Conservation (phyloP, 2,329 filamentous ascomycete species). For the Fusarium heterosporum region DNA sequence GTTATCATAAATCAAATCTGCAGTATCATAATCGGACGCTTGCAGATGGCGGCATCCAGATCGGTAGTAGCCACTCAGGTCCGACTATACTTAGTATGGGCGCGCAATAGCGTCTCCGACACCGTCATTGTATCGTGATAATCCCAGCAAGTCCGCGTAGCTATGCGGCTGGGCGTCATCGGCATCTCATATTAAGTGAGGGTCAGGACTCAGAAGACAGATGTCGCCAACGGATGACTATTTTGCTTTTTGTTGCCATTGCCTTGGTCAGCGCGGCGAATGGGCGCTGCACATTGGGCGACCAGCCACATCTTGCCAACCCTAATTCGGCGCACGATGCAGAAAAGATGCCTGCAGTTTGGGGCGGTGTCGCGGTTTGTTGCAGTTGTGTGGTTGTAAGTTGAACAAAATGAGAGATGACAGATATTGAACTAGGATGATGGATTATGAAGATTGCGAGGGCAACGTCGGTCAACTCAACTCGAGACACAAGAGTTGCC, state of each 20-base stretch:
- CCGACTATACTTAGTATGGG: constrained; percentile 17
- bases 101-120: constrained; percentile 15
- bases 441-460: constrained; percentile 14
- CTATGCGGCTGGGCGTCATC: constrained; percentile 36
- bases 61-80: constrained; percentile 21
- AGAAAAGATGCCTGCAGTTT: constrained; percentile 33
- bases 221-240: constrained; percentile 27
- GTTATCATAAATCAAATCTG: constrained; percentile 18
- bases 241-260: constrained; percentile 39
- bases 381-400: constrained; percentile 8
- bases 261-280: constrained; percentile 22
- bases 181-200: constrained; percentile 26
- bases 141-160: constrained; percentile 8
- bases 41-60: constrained; percentile 28
- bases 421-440: constrained; percentile 25
- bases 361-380: constrained; percentile 20
- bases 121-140: constrained; percentile 21
- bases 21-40: constrained; percentile 32
- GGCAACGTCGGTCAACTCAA: constrained; percentile 16
- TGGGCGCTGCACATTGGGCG: constrained; percentile 15
- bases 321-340: constrained; percentile 39
- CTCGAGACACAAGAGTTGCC: constrained; percentile 6
- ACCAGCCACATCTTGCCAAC: constrained; percentile 33
- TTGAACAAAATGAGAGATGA: constrained; percentile 34
- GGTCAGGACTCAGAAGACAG: constrained; percentile 3